A percentile compares a stretch with the other conserved stretches of the same genome.
These are phyloP conservation scores for Diplodia sapinea DNA, from an alignment of 2,329 filamentous ascomycete genomes.

Conservation along the genomic window DNA sequence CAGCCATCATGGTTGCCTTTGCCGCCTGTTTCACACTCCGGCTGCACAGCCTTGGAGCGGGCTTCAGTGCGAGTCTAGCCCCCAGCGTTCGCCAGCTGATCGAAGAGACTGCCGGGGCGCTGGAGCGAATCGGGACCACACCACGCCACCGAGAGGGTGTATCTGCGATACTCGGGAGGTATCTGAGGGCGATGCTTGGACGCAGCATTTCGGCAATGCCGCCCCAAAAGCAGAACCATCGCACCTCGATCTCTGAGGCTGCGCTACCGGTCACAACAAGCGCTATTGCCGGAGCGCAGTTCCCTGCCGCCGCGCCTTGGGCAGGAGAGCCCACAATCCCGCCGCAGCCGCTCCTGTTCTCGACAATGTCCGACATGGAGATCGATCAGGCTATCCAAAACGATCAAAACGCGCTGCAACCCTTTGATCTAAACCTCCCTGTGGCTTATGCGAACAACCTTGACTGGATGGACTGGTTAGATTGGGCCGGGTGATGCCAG, in stretches of 20 bases:
- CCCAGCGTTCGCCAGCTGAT: conserved; percentile 59
- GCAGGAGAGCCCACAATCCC: conserved; percentile 41
- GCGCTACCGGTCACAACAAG: not conserved
- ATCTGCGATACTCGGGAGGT: conserved; percentile 65
- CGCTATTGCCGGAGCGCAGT: conserved; percentile 31
- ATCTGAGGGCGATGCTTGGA: conserved; percentile 51
- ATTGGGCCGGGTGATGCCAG: conserved; percentile 20
- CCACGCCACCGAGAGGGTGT: conserved; percentile 71
- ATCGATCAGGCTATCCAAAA: conserved; percentile 70
- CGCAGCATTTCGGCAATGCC: conserved; percentile 38
- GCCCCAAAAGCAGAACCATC: conserved; percentile 40
- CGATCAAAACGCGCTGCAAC: conserved; percentile 63
- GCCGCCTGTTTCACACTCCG: conserved; percentile 64
- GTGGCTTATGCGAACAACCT: conserved; percentile 58
- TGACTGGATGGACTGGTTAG: conserved; percentile 31
- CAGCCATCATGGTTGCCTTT: conserved; percentile 79
- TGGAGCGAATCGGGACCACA: conserved; percentile 71
- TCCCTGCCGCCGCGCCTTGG: conserved; percentile 30
- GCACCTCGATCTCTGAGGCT: conserved; percentile 19
- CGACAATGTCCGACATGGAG: conserved; percentile 72
- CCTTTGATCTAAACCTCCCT: conserved; percentile 61
- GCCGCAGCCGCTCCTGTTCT: conserved; percentile 65
- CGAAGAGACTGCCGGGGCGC: conserved; percentile 70
- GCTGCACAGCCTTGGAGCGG: conserved; percentile 60
- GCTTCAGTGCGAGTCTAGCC: conserved; percentile 37